Evolutionary conservation across 441 rosid species (phyloP), one percentile per base, ranked within the genome.

Genomic region (Omphalea diandra): DNA sequence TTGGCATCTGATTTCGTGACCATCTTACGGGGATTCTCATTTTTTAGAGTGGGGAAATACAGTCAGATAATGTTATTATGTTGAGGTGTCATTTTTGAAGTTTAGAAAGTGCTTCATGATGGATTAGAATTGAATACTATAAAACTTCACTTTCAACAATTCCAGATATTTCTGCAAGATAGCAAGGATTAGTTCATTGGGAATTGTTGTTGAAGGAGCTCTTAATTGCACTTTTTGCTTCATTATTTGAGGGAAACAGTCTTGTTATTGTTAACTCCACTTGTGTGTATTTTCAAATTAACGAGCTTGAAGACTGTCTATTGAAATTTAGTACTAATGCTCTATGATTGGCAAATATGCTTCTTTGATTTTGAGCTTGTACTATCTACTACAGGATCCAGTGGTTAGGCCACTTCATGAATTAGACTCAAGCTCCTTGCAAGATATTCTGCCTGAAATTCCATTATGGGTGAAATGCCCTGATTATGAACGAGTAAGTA

Each of bases 381-480:
- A 1, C 14, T 14, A 18, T 49, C 22, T 41, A 62, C 31, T 62
- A 49, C 83, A 86, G 90, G 87, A 83, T 63, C 87, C 87, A 70
- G 76, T 70, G 31, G 80, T 73, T 22, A 76, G 75, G 71, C 80
- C 85, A 27, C 68, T 85, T 10, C 77, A 63, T 10, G 88, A 86
- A 76, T 74, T 85, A 61, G 86, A 85, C 33, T 67, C 82, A 38
- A 71, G 70, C 57, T 77, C 79, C 18, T 62, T 82, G 70, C 83
- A 79, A 53, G 86, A 77, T 65, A 83, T 84, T 59, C 66, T 79
- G 6, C 87, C 86, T 8, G 90, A 88, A 22, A 75, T 88, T 47
- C 93, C 93, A 3, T 57, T 83, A 27, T 88, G 93, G 93, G 80
- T 82, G 58, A 88, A 88, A 81, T 80, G 76, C 71, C 93, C 93